phyloP scores from a whole-genome alignment of 495 filamentous ascomycete genomes.

The Podospora tetraspora region DNA sequence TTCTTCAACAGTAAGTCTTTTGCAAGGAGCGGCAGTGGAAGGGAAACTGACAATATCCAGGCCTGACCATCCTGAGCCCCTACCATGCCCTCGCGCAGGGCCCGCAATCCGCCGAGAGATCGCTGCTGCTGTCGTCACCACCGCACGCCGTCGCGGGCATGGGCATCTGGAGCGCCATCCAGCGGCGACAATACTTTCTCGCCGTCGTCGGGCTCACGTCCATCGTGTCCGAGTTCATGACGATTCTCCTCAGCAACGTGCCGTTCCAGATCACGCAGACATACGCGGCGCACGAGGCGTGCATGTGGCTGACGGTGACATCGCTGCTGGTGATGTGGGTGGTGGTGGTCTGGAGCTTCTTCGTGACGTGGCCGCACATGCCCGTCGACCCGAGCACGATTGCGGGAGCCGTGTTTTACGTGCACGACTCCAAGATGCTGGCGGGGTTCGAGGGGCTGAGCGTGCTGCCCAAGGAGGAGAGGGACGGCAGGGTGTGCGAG shows the following conservation, averaged over 20 bases:
- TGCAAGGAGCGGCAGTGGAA: neutral
- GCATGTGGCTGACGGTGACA: slow-evolving; percentile 30
- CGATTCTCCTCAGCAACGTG: slow-evolving; percentile 33
- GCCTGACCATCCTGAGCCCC: slow-evolving; percentile 22
- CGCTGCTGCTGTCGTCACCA: slow-evolving; percentile 26
- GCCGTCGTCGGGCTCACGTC: slow-evolving; percentile 27
- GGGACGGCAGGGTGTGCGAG: slow-evolving; percentile 15
- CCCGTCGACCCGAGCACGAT: slow-evolving; percentile 27
- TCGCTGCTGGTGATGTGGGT: slow-evolving; percentile 35
- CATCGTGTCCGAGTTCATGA: slow-evolving; percentile 32
- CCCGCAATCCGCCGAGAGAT: slow-evolving; percentile 21
- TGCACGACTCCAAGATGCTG: slow-evolving; percentile 24
- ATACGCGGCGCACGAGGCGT: slow-evolving; percentile 27
- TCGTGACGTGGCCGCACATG: slow-evolving; percentile 25
- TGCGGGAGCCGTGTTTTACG: slow-evolving; percentile 25
- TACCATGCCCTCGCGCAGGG: slow-evolving; percentile 26
- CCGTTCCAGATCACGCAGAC: slow-evolving; percentile 32
- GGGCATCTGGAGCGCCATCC: slow-evolving; percentile 29
- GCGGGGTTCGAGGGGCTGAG: slow-evolving; percentile 19
- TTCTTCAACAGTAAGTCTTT: slow-evolving; percentile 32
- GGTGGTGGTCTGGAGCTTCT: slow-evolving; percentile 25
- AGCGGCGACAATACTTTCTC: slow-evolving; percentile 26
- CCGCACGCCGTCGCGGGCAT: slow-evolving; percentile 31
- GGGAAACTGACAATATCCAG: slow-evolving; percentile 4
- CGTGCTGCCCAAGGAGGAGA: slow-evolving; percentile 14